phyloP scores from a whole-genome alignment of 768 basidiomycete species.

The Lactarius tabidus region DNA sequence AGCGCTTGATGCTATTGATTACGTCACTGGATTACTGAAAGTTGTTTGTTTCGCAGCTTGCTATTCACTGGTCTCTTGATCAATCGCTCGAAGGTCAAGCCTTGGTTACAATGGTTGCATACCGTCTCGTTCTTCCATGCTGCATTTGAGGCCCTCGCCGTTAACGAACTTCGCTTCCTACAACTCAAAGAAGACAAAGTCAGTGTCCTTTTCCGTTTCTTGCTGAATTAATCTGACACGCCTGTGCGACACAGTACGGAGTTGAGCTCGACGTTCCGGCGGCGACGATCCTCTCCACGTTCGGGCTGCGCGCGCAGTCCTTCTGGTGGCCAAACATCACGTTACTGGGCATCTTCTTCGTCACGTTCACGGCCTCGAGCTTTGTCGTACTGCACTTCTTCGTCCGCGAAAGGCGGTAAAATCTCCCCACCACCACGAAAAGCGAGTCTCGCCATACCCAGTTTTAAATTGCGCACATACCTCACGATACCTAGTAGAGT shows the following conservation, averaged over 20 bases:
- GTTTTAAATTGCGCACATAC: not conserved
- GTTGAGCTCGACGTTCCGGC: constrained; percentile 96
- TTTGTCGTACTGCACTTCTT: constrained; percentile 81
- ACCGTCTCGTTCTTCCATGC: constrained; percentile 98
- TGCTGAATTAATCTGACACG: not conserved
- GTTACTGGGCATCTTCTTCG: constrained; percentile 82
- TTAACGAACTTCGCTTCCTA: constrained; percentile 93
- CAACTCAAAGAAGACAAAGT: constrained; percentile 90
- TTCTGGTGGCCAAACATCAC: constrained; percentile 99
- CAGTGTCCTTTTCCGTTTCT: constrained; percentile 28
- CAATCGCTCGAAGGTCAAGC: constrained; percentile 81
- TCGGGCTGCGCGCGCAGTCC: constrained; percentile 90
- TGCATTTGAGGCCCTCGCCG: constrained; percentile 94
- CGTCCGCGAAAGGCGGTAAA: constrained; percentile 72
- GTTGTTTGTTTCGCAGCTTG: constrained; percentile 48
- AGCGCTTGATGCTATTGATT: constrained; percentile 36
- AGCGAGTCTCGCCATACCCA: constrained; percentile 8
- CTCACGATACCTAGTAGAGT: constrained; percentile 13
- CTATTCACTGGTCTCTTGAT: constrained; percentile 94
- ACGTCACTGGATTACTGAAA: constrained; percentile 11
- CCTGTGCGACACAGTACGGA: constrained; percentile 66
- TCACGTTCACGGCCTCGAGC: constrained; percentile 68
- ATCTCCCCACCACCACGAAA: not conserved
- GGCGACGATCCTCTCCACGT: constrained; percentile 90
- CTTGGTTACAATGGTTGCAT: constrained; percentile 77